These are phyloP conservation scores for Martensiomyces pterosporus DNA, from an alignment of 192 early-diverging fungal genomes.

Conservation along the genomic window DNA sequence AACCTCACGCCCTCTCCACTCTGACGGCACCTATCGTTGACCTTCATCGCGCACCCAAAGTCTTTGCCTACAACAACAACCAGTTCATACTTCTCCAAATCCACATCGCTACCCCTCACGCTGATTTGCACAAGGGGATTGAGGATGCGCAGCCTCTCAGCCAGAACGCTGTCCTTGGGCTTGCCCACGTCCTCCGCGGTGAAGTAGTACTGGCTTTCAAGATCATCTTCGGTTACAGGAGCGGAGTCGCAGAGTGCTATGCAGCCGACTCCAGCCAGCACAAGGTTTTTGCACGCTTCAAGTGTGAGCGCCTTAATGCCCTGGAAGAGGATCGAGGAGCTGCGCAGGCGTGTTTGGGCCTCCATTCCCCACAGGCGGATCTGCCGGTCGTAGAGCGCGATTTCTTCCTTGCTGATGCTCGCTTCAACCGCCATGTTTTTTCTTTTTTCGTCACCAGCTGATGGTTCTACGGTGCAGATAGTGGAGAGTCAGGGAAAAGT, in stretches of 20 bases:
- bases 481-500: too few species aligned
- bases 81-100: constrained; percentile 62
- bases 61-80: constrained; percentile 58
- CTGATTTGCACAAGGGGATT: constrained; percentile 79
- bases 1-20: constrained; percentile 49
- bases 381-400: constrained; percentile 93
- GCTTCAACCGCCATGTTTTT: neutral
- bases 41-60: constrained; percentile 7
- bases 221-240: constrained; percentile 51
- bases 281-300: constrained; percentile 91
- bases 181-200: constrained; percentile 4
- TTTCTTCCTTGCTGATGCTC: constrained; percentile 68
- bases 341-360: constrained; percentile 83
- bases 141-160: constrained; percentile 59
- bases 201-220: constrained; percentile 25
- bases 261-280: constrained; percentile 78
- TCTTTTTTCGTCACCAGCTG: too few species aligned
- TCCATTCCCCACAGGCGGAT: constrained; percentile 97
- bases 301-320: constrained; percentile 71
- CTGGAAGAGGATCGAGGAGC: constrained; percentile 67
- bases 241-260: constrained; percentile 67
- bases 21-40: constrained; percentile 62
- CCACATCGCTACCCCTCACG: constrained; percentile 46
- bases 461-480: too few species aligned
- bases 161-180: constrained; percentile 46